A percentile compares a stretch with the other conserved stretches of the same genome.
Evolutionary conservation across 139 green algal genomes (phyloP).

Genomic region (Eudorina sp.): DNA sequence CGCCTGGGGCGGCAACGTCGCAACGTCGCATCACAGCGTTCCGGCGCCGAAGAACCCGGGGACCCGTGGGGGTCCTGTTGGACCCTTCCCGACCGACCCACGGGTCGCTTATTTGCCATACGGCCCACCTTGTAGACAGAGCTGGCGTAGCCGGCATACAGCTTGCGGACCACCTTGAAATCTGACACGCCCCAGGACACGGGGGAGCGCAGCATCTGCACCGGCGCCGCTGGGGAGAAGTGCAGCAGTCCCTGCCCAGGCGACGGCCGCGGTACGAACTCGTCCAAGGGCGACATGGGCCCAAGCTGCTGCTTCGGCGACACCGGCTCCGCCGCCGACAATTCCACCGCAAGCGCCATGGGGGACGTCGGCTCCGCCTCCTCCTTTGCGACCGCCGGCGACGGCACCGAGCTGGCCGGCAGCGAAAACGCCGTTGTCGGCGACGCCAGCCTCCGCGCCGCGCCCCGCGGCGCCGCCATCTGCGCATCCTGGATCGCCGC

Average conservation of each 20-base stretch:
- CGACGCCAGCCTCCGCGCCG: no score
- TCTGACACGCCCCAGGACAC: background rate
- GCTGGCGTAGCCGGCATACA: slow-evolving; percentile 34
- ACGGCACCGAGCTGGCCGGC: no score
- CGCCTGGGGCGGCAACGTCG: no score
- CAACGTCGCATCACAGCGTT: no score
- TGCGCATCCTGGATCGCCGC: no score
- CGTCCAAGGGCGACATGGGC: background rate
- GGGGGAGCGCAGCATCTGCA: background rate
- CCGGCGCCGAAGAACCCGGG: no score
- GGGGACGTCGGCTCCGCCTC: background rate
- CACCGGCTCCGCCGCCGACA: background rate
- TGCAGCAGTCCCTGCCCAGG: slow-evolving; percentile 15
- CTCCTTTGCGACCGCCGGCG: background rate
- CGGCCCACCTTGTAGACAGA: slow-evolving; percentile 26
- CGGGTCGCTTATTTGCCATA: background rate
- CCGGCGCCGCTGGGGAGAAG: background rate
- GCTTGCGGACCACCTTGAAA: slow-evolving; percentile 26
- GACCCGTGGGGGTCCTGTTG: no score
- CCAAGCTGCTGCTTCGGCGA: background rate
- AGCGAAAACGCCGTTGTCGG: background rate
- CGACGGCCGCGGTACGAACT: background rate
- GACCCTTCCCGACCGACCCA: background rate
- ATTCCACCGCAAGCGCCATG: background rate
- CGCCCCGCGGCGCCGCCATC: no score